Conservation (phyloP, 257 asterid species). For the Solanum dulcamara region DNA sequence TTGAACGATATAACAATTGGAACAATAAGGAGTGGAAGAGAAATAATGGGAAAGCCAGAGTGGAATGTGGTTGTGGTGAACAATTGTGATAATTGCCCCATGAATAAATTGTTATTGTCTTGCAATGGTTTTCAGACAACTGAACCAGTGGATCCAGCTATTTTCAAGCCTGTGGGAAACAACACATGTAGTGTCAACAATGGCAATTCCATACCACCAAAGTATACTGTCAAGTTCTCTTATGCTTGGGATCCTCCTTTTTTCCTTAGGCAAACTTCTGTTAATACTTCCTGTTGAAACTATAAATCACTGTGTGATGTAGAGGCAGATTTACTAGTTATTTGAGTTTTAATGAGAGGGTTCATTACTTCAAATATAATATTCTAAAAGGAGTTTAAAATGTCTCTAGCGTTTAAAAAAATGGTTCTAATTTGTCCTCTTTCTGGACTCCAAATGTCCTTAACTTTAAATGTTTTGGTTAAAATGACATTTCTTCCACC, state of each 20-base stretch:
- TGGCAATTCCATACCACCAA: background rate
- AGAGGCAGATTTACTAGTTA: background rate
- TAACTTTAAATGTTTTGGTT: background rate
- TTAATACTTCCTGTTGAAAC: background rate
- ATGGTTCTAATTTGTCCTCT: background rate
- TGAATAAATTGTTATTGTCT: background rate
- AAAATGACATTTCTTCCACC: background rate
- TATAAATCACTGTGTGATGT: background rate
- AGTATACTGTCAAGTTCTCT: background rate
- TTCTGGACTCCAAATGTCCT: background rate
- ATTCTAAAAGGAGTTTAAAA: too few species aligned
- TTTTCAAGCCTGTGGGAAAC: background rate
- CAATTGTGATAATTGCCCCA: constrained; percentile 4
- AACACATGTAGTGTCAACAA: background rate
- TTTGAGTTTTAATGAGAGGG: background rate
- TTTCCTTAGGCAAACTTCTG: constrained; percentile 2
- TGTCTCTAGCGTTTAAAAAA: too few species aligned
- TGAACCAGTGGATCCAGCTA: background rate
- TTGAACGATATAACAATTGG: constrained; percentile 6
- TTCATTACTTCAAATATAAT: background rate
- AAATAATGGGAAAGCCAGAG: background rate
- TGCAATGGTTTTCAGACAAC: background rate
- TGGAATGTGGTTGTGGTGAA: constrained; percentile 10
- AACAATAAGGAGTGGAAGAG: constrained; percentile 9
- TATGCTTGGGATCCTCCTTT: constrained; percentile 10